phyloP scores from a whole-genome alignment of 257 asterid genomes.

The Fraxinus cuspidata region DNA sequence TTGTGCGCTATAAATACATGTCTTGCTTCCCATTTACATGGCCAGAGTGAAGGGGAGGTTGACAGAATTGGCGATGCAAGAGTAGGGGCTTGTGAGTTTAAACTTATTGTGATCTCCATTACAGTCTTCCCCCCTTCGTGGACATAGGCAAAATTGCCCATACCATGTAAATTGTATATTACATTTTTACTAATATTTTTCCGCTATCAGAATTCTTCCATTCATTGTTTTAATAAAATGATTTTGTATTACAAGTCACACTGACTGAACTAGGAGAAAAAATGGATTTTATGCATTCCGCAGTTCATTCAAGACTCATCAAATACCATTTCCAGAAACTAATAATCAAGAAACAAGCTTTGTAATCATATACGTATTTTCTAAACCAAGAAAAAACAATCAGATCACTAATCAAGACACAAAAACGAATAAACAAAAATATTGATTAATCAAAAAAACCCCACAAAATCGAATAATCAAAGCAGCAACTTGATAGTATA shows the following conservation, averaged over 20 bases:
- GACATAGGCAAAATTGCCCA: too few species aligned
- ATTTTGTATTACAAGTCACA: neutral
- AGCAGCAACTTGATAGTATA: too few species aligned
- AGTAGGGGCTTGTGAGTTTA: too few species aligned
- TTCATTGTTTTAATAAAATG: neutral
- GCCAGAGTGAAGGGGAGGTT: too few species aligned
- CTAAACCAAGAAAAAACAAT: neutral
- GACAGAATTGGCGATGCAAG: too few species aligned
- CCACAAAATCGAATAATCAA: slow-evolving; percentile 15
- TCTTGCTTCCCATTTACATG: too few species aligned
- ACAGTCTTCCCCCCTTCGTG: too few species aligned
- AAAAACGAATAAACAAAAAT: neutral
- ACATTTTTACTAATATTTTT: too few species aligned
- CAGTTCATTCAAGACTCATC: neutral
- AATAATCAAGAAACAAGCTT: neutral
- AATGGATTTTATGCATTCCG: neutral
- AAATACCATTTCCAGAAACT: neutral
- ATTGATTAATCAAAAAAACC: neutral
- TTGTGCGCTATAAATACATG: too few species aligned
- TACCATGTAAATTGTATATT: too few species aligned
- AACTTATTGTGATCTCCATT: too few species aligned
- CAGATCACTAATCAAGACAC: neutral
- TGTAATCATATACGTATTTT: neutral
- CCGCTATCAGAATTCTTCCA: too few species aligned
- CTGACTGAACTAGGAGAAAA: neutral